These are phyloP conservation scores for Cenchrus purpureus DNA, from an alignment of 176 grass and related monocot species.

Conservation along the genomic window DNA sequence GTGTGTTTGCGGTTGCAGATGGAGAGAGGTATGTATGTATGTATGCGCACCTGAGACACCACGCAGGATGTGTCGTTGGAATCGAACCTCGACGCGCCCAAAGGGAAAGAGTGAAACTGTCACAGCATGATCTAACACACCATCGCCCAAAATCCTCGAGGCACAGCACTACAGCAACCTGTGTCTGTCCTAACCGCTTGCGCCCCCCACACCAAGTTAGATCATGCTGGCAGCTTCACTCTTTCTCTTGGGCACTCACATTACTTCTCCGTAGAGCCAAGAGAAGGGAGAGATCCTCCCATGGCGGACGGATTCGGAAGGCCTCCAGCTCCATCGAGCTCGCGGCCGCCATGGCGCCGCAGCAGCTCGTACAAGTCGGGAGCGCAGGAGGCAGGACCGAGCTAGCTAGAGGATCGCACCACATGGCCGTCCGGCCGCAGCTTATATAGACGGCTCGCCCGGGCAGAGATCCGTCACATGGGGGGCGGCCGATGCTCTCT, in stretches of 20 bases:
- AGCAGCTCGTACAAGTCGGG: neutral
- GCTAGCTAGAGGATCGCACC: neutral
- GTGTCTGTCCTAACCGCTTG: neutral
- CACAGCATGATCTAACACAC: conserved; percentile 84
- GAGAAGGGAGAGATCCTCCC: neutral
- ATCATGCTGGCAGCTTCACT: conserved; percentile 99
- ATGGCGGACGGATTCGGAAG: neutral
- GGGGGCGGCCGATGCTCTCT: neutral
- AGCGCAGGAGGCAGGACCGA: too few species aligned
- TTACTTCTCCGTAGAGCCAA: too few species aligned
- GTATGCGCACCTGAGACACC: neutral
- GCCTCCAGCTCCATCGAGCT: neutral
- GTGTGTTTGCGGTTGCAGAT: neutral
- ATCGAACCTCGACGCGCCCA: conserved; percentile 34
- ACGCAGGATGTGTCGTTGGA: neutral
- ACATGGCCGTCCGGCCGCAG: neutral
- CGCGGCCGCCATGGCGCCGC: neutral
- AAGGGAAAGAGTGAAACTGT: conserved; percentile 89
- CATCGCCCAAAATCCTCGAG: neutral
- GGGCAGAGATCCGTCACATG: conserved; percentile 24
- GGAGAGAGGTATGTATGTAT: neutral
- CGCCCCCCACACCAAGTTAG: conserved; percentile 29
- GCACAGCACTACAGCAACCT: neutral
- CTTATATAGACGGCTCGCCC: conserved; percentile 34
- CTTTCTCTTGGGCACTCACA: conserved; percentile 59